Base-by-base conservation (phyloP, 1,284 basidiomycete species). In the Mycena citricolor region DNA sequence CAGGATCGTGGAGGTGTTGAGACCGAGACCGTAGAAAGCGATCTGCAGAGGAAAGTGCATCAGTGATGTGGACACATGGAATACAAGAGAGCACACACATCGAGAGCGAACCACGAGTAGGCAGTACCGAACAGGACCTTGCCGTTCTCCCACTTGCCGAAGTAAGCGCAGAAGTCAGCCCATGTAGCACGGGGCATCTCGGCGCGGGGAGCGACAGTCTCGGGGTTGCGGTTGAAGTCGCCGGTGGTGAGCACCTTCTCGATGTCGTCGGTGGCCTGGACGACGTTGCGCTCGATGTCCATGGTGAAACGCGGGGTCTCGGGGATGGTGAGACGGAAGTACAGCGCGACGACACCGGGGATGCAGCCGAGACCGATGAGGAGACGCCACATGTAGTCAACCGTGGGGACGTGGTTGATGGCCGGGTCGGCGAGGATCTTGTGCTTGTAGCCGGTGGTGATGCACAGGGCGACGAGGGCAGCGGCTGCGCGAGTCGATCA, bases 231-330 rank as follows among this genome's bases (percentile, higher is more conserved):
- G 11, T 67, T 64, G 61, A 69, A 78, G 8, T 61, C 65, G 12
- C 72, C 71, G 14, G 68, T 71, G 32, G 71, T 68, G 42, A 90
- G 64, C 58, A 86, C 80, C 28, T 76, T 75, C 51, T 78, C 71
- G 54, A 84, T 83, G 61, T 89, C 84, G 43, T 74, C 66, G 11
- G 78, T 59, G 10, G 87, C 87, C 59, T 86, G 82, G 57, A 78
- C 71, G 52, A 91, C 76, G 65, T 91, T 88, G 48, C 86, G 81
- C 67, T 92, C 86, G 55, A 93, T 79, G 68, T 92, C 90, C 81
- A 91, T 87, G 50, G 89, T 92, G 75, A 88, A 93, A 54, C 88
- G 87, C 30, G 89, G 80, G 0, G 84, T 86, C 63, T 87, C 85
- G 5, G 84, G 83, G 49, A 88, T 83, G 17, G 83, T 84, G 12